Conservation (phyloP, 140 eudicot genomes). For the Anethum foeniculum region DNA sequence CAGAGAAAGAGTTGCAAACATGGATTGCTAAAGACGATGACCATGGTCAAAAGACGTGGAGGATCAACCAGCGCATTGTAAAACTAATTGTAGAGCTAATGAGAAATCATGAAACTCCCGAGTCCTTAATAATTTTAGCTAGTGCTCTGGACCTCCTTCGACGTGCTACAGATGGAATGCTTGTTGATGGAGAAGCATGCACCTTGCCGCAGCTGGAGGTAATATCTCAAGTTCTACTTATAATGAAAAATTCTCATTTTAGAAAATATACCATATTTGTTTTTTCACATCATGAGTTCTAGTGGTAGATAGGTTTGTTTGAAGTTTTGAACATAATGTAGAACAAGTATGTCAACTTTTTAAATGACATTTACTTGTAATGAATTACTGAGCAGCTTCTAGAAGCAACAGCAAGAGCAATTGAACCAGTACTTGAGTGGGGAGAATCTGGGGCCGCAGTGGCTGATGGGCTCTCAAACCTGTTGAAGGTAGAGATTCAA, state of each 20-base stretch:
- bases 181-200: slow-evolving; percentile 94
- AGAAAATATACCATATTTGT: background rate
- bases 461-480: slow-evolving; percentile 92
- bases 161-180: slow-evolving; percentile 97
- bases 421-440: slow-evolving; percentile 88
- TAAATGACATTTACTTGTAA: background rate
- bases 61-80: slow-evolving; percentile 80
- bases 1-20: slow-evolving; percentile 87
- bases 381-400: slow-evolving; percentile 43
- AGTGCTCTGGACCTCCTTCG: slow-evolving; percentile 85
- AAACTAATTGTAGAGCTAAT: slow-evolving; percentile 80
- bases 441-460: slow-evolving; percentile 90
- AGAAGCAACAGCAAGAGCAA: slow-evolving; percentile 99
- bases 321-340: background rate
- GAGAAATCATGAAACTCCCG: slow-evolving; percentile 80
- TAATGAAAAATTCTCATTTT: background rate
- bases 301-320: background rate
- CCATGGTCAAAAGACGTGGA: slow-evolving; percentile 74
- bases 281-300: background rate
- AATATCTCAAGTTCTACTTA: background rate
- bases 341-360: background rate
- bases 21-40: slow-evolving; percentile 94
- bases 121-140: slow-evolving; percentile 69
- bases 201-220: slow-evolving; percentile 94
- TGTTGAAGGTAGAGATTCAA: slow-evolving; percentile 57